Percentiles rank a stretch among this genome's conserved stretches.
phyloP scores from a whole-genome alignment of 1,139 yeast genomes.

The Candida sojae region DNA sequence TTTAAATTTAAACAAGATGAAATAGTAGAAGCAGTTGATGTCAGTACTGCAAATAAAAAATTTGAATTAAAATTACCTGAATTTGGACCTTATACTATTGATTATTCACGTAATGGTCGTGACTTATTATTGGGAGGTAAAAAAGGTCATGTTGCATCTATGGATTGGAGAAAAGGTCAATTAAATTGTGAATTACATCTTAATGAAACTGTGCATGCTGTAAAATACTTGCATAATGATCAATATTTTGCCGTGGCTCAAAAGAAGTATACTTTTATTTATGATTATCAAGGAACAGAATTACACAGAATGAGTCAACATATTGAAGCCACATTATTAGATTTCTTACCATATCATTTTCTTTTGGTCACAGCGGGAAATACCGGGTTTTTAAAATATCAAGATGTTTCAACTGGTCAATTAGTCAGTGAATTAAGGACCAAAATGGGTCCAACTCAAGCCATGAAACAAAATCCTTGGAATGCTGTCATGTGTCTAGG shows the following conservation, averaged over 20 bases:
- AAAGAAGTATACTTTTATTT: slow-evolving; percentile 89
- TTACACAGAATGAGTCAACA: slow-evolving; percentile 90
- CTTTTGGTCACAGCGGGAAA: slow-evolving; percentile 85
- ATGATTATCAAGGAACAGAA: slow-evolving; percentile 89
- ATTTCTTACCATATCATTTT: slow-evolving; percentile 91
- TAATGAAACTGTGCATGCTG: slow-evolving; percentile 88
- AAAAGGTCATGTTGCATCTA: slow-evolving; percentile 93
- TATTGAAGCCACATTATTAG: slow-evolving; percentile 78
- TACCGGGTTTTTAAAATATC: slow-evolving; percentile 86
- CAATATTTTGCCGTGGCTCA: slow-evolving; percentile 97
- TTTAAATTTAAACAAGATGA: slow-evolving; percentile 83
- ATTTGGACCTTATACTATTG: slow-evolving; percentile 84
- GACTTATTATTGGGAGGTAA: slow-evolving; percentile 81
- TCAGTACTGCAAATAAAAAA: slow-evolving; percentile 69
- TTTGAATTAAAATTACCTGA: slow-evolving; percentile 73
- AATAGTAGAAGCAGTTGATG: slow-evolving; percentile 76
- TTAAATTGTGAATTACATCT: slow-evolving; percentile 80
- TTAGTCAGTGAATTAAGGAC: slow-evolving; percentile 83
- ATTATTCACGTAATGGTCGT: slow-evolving; percentile 87
- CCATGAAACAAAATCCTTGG: slow-evolving; percentile 91
- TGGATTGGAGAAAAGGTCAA: slow-evolving; percentile 92
- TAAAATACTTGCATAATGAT: slow-evolving; percentile 86
- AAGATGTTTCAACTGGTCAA: slow-evolving; percentile 92
- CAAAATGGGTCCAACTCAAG: slow-evolving; percentile 84
- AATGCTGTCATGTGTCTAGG: slow-evolving; percentile 95